Conservation (phyloP, 768 basidiomycete genomes). For the Xerocomus spinulosus region DNA sequence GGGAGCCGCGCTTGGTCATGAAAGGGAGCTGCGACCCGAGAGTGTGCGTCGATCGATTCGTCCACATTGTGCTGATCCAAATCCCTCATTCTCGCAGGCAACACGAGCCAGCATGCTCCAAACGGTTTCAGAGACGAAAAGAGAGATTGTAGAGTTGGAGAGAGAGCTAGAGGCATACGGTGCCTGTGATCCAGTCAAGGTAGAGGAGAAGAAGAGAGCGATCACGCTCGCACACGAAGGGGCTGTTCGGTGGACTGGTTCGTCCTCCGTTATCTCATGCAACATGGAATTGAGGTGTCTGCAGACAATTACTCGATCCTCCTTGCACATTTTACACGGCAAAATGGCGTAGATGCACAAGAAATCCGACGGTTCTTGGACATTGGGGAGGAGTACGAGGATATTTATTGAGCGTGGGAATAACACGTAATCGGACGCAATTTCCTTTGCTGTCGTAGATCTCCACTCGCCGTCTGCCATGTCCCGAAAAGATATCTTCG, state of each 20-base stretch:
- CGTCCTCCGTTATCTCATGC: conserved; percentile 19
- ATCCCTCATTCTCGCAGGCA: conserved; percentile 38
- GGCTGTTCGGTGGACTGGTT: conserved; percentile 85
- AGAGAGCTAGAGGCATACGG: conserved; percentile 74
- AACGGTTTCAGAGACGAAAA: conserved; percentile 44
- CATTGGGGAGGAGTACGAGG: conserved; percentile 73
- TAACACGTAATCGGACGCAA: conserved; percentile 16
- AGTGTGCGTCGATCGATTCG: conserved; percentile 39
- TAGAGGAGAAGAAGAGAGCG: conserved; percentile 73
- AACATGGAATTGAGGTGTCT: neutral
- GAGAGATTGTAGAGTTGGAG: conserved; percentile 49
- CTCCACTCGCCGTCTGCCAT: conserved; percentile 1
- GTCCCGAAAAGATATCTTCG: conserved; percentile 22
- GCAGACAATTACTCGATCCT: conserved; percentile 70
- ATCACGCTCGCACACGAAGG: conserved; percentile 78
- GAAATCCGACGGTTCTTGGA: conserved; percentile 67
- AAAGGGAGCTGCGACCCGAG: conserved; percentile 51
- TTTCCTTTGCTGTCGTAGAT: conserved; percentile 4
- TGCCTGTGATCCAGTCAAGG: conserved; percentile 76
- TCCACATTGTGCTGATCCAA: neutral
- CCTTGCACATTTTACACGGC: conserved; percentile 60
- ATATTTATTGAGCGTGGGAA: conserved; percentile 42
- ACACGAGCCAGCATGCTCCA: conserved; percentile 51
- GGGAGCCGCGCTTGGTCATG: conserved; percentile 42
- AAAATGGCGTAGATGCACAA: conserved; percentile 50